Evolutionary conservation across 768 basidiomycete genomes (phyloP).

Genomic region (Roridomyces roridus): DNA sequence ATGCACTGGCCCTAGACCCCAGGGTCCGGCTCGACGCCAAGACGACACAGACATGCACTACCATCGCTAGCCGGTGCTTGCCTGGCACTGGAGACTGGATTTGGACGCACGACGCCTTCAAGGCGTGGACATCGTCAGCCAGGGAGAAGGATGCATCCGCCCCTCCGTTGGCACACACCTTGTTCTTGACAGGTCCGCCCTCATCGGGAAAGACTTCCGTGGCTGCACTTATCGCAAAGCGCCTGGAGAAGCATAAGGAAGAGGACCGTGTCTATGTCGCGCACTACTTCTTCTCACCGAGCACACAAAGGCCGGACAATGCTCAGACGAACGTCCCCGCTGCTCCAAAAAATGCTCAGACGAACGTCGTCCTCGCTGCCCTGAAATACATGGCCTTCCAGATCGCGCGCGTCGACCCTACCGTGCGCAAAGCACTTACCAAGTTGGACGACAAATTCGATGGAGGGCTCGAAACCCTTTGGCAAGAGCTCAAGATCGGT

Average conservation of each 20-base stretch:
- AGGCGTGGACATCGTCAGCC: not conserved
- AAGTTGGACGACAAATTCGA: not conserved
- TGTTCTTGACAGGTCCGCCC: not conserved
- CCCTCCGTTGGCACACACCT: not conserved
- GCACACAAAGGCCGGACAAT: not conserved
- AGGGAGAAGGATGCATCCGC: not conserved
- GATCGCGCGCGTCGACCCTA: constrained; percentile 1
- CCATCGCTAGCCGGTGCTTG: not conserved
- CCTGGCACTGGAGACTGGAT: not conserved
- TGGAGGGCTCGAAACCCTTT: not conserved
- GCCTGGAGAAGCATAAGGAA: not conserved
- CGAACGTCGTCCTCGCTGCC: not conserved
- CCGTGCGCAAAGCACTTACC: not conserved
- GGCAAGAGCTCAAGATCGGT: constrained; percentile 1
- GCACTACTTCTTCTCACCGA: not conserved
- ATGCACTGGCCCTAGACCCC: not conserved
- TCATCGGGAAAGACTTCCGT: not conserved
- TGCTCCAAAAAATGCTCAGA: too few species aligned
- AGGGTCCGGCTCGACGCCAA: not conserved
- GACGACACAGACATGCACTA: constrained; percentile 1
- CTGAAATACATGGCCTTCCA: constrained; percentile 6
- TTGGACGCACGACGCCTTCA: not conserved
- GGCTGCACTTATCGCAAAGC: not conserved
- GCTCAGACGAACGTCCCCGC: not conserved
- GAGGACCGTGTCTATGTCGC: not conserved